phyloP scores from a whole-genome alignment of 164 flowering plant species.

The Buxus sempervirens region DNA sequence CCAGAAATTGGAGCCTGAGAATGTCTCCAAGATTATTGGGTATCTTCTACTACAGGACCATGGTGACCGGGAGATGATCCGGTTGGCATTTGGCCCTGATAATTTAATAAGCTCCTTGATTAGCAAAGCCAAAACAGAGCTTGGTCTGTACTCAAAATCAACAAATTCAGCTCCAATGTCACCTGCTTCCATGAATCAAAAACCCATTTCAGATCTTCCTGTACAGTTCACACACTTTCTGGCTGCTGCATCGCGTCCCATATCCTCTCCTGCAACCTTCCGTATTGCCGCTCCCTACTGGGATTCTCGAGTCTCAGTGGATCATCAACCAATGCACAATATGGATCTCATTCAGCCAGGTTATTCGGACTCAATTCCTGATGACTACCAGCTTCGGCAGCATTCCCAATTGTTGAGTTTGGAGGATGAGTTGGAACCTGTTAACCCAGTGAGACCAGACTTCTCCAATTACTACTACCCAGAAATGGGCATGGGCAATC shows the following conservation, averaged over 20 bases:
- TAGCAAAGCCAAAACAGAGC: constrained; percentile 38
- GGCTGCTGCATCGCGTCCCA: constrained; percentile 35
- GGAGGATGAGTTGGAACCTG: constrained; percentile 46
- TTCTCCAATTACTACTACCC: constrained; percentile 32
- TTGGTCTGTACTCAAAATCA: constrained; percentile 27
- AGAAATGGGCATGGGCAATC: constrained; percentile 32
- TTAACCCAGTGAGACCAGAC: constrained; percentile 18
- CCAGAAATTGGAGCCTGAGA: constrained; percentile 58
- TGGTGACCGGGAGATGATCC: constrained; percentile 57
- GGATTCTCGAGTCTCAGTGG: constrained; percentile 36
- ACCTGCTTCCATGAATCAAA: constrained; percentile 21
- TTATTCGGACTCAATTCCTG: constrained; percentile 31
- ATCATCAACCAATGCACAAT: constrained; percentile 27
- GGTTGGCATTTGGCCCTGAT: constrained; percentile 66
- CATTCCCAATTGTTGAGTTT: constrained; percentile 38
- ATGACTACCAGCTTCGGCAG: constrained; percentile 34
- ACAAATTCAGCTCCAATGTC: constrained; percentile 30
- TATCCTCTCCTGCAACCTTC: constrained; percentile 28
- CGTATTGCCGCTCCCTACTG: constrained; percentile 37
- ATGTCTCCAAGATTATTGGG: constrained; percentile 59
- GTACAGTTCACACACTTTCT: constrained; percentile 40
- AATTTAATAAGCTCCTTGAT: constrained; percentile 35
- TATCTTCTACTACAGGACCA: constrained; percentile 51
- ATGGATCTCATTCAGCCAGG: constrained; percentile 27
- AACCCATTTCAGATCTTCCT: constrained; percentile 34